Evolutionary conservation across 768 basidiomycete genomes (phyloP).

Genomic region (Trametes punicea): DNA sequence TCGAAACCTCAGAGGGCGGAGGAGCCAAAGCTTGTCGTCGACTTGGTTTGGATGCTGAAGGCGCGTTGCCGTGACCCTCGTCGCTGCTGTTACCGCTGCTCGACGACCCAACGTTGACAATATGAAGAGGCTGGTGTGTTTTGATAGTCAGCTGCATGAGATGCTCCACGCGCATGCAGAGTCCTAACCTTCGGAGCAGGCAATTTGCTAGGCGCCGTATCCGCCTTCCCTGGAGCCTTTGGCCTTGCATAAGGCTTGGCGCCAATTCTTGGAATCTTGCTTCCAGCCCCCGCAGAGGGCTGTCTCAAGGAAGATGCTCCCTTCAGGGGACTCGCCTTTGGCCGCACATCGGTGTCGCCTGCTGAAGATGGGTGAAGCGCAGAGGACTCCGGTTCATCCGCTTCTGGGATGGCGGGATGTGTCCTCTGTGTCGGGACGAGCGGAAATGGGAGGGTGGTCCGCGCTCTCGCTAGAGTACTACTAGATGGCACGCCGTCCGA

Average conservation of each 20-base stretch:
- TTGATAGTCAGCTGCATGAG: too few relatives aligned
- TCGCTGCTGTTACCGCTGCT: constrained; percentile 20
- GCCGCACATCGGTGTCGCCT: neutral
- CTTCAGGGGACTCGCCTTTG: constrained; percentile 11
- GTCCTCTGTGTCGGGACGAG: constrained; percentile 4
- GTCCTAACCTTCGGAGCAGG: constrained; percentile 6
- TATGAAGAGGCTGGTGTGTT: constrained; percentile 15
- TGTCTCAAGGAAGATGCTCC: constrained; percentile 25
- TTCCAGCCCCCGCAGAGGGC: constrained; percentile 28
- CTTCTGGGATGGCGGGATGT: constrained; percentile 23
- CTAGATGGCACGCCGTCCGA: constrained; percentile 5
- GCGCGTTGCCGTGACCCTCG: neutral
- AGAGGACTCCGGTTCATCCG: constrained; percentile 14
- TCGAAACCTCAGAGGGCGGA: neutral
- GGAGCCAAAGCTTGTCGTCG: neutral
- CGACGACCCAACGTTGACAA: constrained; percentile 11
- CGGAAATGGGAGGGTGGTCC: constrained; percentile 14
- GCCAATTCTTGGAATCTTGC: constrained; percentile 35
- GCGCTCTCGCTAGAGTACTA: neutral
- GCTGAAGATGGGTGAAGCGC: neutral
- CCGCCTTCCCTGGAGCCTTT: neutral
- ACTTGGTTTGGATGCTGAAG: neutral
- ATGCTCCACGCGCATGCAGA: too few relatives aligned
- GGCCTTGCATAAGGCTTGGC: constrained; percentile 33
- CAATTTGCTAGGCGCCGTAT: neutral